Conservation (phyloP, 768 basidiomycete species). For the Kockovaella imperatae region DNA sequence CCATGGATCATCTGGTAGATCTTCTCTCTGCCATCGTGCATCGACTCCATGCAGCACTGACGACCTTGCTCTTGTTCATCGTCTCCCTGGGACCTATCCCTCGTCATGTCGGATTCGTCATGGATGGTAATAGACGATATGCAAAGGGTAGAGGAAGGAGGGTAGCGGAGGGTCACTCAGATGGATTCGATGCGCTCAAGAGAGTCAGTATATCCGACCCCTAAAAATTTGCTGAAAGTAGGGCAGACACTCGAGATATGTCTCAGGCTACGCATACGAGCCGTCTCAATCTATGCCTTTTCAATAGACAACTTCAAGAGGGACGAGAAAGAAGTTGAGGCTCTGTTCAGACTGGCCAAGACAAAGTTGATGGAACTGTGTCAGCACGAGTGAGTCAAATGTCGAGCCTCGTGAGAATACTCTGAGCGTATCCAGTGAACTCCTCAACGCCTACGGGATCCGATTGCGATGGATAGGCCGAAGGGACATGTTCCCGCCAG, state of each 20-base stretch:
- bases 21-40: constrained; percentile 12
- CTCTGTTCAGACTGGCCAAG: constrained; percentile 77
- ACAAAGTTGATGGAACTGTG: constrained; percentile 69
- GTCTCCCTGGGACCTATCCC: constrained; percentile 80
- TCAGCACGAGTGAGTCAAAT: constrained; percentile 61
- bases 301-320: constrained; percentile 95
- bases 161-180: constrained; percentile 70
- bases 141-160: constrained; percentile 55
- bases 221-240: not conserved
- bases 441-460: constrained; percentile 74
- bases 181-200: constrained; percentile 72
- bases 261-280: constrained; percentile 65
- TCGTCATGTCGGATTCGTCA: constrained; percentile 82
- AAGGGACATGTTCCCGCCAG: constrained; percentile 64
- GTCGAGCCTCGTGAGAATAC: not conserved
- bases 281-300: constrained; percentile 95
- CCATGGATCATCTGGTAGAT: too few relatives aligned
- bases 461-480: constrained; percentile 75
- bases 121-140: constrained; percentile 94
- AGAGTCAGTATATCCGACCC: constrained; percentile 52
- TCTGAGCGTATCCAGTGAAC: constrained; percentile 50
- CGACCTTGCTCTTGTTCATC: constrained; percentile 53
- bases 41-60: constrained; percentile 18
- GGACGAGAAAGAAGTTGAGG: constrained; percentile 72
- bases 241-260: constrained; percentile 75